phyloP scores from a whole-genome alignment of 2,329 filamentous ascomycete species.

The Metarhizium anisopliae region DNA sequence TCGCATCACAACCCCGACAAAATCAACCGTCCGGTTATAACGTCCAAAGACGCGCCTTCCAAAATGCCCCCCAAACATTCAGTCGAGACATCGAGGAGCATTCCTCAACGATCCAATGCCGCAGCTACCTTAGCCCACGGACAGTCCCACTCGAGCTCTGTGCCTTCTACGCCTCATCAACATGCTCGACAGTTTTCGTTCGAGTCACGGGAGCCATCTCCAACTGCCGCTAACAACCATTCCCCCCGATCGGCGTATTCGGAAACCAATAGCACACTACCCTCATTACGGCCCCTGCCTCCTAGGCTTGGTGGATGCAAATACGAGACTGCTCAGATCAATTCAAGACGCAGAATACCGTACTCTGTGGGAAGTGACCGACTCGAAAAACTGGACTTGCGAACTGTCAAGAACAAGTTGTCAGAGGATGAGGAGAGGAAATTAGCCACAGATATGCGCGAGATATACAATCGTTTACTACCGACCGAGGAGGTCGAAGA shows the following conservation, averaged over 20 bases:
- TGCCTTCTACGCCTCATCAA: constrained; percentile 89
- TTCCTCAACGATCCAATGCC: constrained; percentile 19
- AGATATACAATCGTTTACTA: constrained; percentile 76
- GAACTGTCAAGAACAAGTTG: constrained; percentile 64
- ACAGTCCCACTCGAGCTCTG: constrained; percentile 66
- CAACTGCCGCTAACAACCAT: constrained; percentile 64
- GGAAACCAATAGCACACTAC: constrained; percentile 69
- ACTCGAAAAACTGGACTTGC: constrained; percentile 61
- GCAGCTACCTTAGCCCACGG: constrained; percentile 19
- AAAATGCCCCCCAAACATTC: constrained; percentile 43
- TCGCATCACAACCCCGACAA: constrained; percentile 46
- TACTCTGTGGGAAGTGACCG: constrained; percentile 81
- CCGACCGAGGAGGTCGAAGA: constrained; percentile 72
- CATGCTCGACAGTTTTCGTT: constrained; percentile 75
- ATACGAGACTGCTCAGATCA: constrained; percentile 79
- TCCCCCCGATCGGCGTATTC: constrained; percentile 88
- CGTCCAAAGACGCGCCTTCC: constrained; percentile 42
- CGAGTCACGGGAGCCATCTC: constrained; percentile 70
- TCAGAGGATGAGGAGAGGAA: constrained; percentile 64
- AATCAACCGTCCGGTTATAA: constrained; percentile 55
- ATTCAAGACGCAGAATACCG: constrained; percentile 77
- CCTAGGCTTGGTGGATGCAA: constrained; percentile 59
- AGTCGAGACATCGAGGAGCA: constrained; percentile 21
- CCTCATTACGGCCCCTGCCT: constrained; percentile 57
- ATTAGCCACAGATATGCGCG: constrained; percentile 73